Evolutionary conservation across 805 yeast species (phyloP), one percentile per base, ranked within the genome.

Genomic region (Pichia rugopelliculosa): DNA sequence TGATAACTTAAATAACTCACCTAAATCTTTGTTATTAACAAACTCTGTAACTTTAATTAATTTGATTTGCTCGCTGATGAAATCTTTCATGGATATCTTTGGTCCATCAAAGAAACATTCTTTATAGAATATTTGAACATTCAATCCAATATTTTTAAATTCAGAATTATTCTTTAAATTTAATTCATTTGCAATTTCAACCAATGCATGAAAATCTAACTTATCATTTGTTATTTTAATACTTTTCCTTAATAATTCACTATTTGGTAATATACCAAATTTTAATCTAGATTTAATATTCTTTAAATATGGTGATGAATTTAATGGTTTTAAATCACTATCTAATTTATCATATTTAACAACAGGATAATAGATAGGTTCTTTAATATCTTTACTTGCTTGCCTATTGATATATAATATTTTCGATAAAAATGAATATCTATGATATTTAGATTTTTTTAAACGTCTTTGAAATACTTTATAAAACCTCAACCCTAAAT

Each of bases 221-320:
- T 54, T 55, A 33, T 54, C 55, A 17, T 45, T n/a, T 6, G 55
- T 36, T 6, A 50, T 33, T 36, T 46, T 37, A 52, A 45, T 26
- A 55, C 57, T 21, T 48, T 50, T 25, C 43, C 49, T 38, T 27
- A 61, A 33, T 6, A 53, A 37, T 21, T 53, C 53, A 11, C 36
- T 43, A 27, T 50, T 51, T 3, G 67, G 65, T 27, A 53, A 45
- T 8, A 63, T 58, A 12, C 66, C 66, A 26, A 47, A 44, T 22
- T 49, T 49, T 20, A 61, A 39, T 42, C 60, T 54, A 4, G 54
- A 46, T 38, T 59, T 59, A n/a, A 62, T 56, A 21, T 54, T 39
- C 26, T 46, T 48, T 30, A 58, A 36, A 6, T 50, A 49, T 2
- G 61, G 59, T n/a, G 41, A 23, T 9, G 44, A 48, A 3, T 44